Percentiles rank a stretch among this genome's conserved stretches.
These are phyloP conservation scores for Fusarium sp. DNA, from an alignment of 2,329 filamentous ascomycete species.

Conservation along the genomic window DNA sequence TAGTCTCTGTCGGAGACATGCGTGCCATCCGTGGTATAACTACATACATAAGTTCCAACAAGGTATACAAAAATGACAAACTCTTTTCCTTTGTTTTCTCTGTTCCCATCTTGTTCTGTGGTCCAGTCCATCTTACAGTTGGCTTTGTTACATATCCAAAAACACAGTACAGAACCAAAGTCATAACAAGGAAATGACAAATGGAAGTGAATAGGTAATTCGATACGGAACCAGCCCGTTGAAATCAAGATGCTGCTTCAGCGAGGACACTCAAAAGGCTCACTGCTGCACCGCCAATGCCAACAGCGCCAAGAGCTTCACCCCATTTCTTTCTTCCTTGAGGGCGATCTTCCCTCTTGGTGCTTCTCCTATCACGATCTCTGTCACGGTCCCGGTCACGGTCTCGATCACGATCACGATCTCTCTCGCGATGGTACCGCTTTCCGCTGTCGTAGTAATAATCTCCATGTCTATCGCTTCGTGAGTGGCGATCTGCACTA, in stretches of 20 bases:
- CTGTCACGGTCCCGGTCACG: constrained; percentile 38
- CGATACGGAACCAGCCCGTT: constrained; percentile 18
- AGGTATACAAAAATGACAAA: constrained; percentile 8
- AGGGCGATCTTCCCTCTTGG: constrained; percentile 49
- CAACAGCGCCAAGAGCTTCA: constrained; percentile 65
- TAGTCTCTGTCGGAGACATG: background rate
- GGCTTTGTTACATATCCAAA: constrained; percentile 9
- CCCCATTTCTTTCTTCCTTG: constrained; percentile 59
- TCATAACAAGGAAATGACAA: background rate
- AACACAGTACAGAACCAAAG: background rate
- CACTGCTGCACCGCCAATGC: constrained; percentile 68
- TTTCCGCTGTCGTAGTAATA: constrained; percentile 48
- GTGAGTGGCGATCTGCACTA: constrained; percentile 35
- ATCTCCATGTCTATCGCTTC: constrained; percentile 46
- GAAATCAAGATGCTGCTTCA: constrained; percentile 58
- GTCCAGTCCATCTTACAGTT: constrained; percentile 1
- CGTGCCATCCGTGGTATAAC: constrained; percentile 10
- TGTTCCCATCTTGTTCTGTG: constrained; percentile 28
- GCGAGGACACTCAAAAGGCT: constrained; percentile 66
- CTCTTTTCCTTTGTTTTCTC: background rate
- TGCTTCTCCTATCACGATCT: constrained; percentile 51
- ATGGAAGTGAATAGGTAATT: background rate
- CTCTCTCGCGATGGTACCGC: constrained; percentile 50
- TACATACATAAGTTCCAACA: constrained; percentile 22
- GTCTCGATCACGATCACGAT: constrained; percentile 36